Conservation (phyloP, 345 rosid genomes). For the Camelina sativa region DNA sequence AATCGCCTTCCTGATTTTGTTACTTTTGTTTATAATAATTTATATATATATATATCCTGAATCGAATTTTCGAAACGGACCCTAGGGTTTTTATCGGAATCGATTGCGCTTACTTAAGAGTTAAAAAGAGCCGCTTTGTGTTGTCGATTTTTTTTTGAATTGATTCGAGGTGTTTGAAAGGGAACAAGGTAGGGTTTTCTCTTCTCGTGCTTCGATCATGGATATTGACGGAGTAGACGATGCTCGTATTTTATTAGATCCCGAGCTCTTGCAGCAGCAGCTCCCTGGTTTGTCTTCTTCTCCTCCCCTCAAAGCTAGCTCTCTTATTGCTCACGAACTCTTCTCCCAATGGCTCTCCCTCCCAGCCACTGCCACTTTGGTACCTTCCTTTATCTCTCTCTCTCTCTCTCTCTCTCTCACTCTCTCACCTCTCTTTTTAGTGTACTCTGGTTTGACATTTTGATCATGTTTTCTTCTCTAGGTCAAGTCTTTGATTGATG, state of each 20-base stretch:
- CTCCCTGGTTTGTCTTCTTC: conserved; percentile 60
- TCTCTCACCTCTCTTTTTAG: not conserved
- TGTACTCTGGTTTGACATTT: not conserved
- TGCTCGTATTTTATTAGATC: conserved; percentile 51
- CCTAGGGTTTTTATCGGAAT: no score
- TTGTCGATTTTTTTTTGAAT: conserved; percentile 6
- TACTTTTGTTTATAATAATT: no score
- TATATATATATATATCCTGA: no score
- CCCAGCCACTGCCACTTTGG: conserved; percentile 62
- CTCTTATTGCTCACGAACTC: conserved; percentile 56
- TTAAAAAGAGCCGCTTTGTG: not conserved
- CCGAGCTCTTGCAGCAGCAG: conserved; percentile 57
- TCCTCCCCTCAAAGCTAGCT: conserved; percentile 53
- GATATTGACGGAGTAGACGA: conserved; percentile 46
- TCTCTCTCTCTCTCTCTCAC: no score
- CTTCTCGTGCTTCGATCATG: conserved; percentile 23
- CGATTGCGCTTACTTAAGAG: no score
- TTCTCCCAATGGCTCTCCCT: conserved; percentile 83
- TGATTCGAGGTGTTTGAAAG: not conserved
- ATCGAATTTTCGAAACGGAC: no score
- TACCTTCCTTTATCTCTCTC: conserved; percentile 27
- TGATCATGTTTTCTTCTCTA: conserved; percentile 12
- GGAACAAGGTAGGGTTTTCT: conserved; percentile 13
- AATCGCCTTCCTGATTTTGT: no score
- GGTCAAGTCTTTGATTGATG: conserved; percentile 70